Evolutionary conservation across 2,329 filamentous ascomycete genomes (phyloP).

Genomic region (Hypoxylon sp.): DNA sequence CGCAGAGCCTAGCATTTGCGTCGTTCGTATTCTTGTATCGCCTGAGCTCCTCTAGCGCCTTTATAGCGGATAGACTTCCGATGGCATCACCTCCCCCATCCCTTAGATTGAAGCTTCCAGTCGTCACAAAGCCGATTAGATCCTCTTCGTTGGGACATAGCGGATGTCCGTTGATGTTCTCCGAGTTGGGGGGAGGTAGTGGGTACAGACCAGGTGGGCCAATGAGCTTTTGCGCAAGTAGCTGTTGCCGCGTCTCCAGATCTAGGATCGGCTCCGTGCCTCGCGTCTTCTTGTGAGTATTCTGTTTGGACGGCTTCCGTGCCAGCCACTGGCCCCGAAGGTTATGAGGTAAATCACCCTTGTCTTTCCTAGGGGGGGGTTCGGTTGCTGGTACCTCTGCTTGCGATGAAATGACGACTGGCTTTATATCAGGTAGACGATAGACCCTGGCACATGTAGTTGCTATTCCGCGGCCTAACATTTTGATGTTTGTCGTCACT

Average conservation of each 20-base stretch:
- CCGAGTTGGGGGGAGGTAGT: constrained; percentile 48
- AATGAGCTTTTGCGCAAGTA: constrained; percentile 59
- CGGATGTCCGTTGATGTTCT: constrained; percentile 62
- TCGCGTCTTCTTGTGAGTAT: constrained; percentile 40
- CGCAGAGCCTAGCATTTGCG: constrained; percentile 67
- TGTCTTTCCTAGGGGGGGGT: constrained; percentile 39
- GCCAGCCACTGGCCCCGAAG: constrained; percentile 77
- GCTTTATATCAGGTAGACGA: constrained; percentile 67
- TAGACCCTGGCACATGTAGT: constrained; percentile 82
- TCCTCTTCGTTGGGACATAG: constrained; percentile 76
- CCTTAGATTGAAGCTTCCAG: constrained; percentile 81
- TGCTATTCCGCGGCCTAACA: constrained; percentile 75
- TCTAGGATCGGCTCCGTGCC: constrained; percentile 43
- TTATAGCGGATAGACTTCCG: constrained; percentile 71
- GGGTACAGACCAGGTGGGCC: constrained; percentile 46
- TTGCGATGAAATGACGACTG: constrained; percentile 30
- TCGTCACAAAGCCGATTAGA: constrained; percentile 89
- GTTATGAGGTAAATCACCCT: constrained; percentile 50
- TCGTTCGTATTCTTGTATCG: constrained; percentile 41
- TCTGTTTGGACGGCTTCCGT: constrained; percentile 45
- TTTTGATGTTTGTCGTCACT: constrained; percentile 70
- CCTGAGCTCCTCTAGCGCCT: constrained; percentile 56
- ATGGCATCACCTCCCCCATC: constrained; percentile 79
- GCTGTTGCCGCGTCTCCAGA: constrained; percentile 52
- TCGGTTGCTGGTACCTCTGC: constrained; percentile 58